These are phyloP conservation scores for Globisporangium lucens DNA, from an alignment of 352 stramenopile genomes.

Conservation along the genomic window DNA sequence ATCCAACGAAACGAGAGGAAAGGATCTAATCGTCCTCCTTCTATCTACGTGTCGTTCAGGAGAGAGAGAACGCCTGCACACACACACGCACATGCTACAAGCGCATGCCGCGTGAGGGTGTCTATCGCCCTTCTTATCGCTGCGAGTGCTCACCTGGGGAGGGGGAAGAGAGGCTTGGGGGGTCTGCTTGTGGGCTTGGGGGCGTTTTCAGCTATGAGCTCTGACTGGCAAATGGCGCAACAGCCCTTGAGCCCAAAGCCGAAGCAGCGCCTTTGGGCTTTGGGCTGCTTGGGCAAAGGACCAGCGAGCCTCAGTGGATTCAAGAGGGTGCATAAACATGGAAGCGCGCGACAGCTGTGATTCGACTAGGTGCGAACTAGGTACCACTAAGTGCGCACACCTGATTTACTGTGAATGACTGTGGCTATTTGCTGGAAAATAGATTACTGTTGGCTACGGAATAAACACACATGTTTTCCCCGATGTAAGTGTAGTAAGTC, in stretches of 20 bases:
- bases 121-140: neutral
- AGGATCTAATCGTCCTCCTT: neutral
- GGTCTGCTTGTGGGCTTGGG: constrained; percentile 15
- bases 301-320: constrained; percentile 12
- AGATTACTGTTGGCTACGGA: too few species aligned
- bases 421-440: too few species aligned
- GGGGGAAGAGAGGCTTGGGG: neutral
- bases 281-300: constrained; percentile 13
- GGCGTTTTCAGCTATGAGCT: constrained; percentile 15
- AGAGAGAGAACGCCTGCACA: too few species aligned
- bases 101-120: neutral
- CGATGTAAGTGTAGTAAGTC: too few species aligned
- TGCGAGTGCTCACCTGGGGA: neutral
- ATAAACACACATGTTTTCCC: too few species aligned
- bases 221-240: neutral
- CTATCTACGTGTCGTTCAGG: neutral
- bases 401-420: neutral
- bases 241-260: too few species aligned
- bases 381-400: neutral
- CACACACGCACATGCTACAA: neutral
- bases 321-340: constrained; percentile 12
- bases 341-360: neutral
- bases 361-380: neutral
- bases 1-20: neutral
- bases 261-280: neutral